Base-by-base conservation (phyloP, 495 filamentous ascomycete species). In the Penicillium alfredii region DNA sequence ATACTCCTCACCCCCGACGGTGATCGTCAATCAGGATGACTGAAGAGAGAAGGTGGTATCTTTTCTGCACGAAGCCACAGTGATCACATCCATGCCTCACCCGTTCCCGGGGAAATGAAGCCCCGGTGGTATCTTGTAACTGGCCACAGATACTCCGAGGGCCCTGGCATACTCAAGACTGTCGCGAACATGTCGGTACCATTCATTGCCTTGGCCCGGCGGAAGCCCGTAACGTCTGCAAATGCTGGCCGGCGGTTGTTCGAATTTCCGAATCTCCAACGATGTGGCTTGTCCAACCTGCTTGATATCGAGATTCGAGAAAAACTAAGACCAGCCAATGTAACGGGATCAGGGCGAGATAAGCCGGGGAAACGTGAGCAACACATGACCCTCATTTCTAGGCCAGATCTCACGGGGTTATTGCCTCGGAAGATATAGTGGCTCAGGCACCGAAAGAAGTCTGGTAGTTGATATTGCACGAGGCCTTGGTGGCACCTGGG, bases 121-220 rank as follows among this genome's bases (percentile, higher is more conserved):
- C 13, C n/a, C 11, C 8, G 8, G n/a, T 2, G 22, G 1, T 17
- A 13, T 19, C 21, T 16, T 20, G 20, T 27, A 11, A 40, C 20
- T 26, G 20, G 21, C 13, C 16, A 3, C 10, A 25, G 3, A 13
- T 32, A 17, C 8, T 31, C 14, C 20, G 13, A 23, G 16, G n/a
- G n/a, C n/a, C n/a, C n/a, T n/a, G n/a, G 11, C 19, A 38, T 38
- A 28, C 39, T 38, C 26, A 16, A 12, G 15, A 29, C n/a, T n/a
- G n/a, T n/a, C n/a, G n/a, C n/a, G n/a, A n/a, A n/a, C n/a, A n/a
- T n/a, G n/a, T n/a, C n/a, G n/a, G n/a, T n/a, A n/a, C n/a, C n/a
- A n/a, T 39, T 16, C 22, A 12, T 20, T 11, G 25, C 25, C 51
- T 55, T 58, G 54, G 54, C 51, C 48, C 51, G 51, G 32, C 51